Evolutionary conservation across 73 alveolate genomes (phyloP).

Genomic region (Symbiodinium pilosum): DNA sequence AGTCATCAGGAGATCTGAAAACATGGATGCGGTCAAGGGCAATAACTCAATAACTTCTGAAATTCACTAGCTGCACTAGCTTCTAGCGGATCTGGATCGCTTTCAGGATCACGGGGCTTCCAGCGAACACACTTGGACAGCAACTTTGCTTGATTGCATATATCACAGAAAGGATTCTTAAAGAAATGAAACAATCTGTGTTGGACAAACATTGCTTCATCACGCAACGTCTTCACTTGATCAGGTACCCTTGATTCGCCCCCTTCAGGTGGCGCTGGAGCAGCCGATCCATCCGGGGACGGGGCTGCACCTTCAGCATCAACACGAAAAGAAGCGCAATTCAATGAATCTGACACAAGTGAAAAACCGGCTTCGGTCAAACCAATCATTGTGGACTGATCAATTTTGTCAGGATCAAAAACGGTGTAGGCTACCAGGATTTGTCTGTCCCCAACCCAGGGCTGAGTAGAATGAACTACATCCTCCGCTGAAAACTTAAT

Average conservation of each 20-base stretch:
- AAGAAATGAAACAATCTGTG: neutral
- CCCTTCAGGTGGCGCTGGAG: too few relatives aligned
- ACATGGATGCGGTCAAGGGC: neutral
- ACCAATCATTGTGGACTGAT: too few relatives aligned
- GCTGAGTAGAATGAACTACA: neutral
- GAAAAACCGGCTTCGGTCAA: too few relatives aligned
- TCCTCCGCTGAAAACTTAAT: neutral
- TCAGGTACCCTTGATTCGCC: neutral
- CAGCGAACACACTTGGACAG: neutral
- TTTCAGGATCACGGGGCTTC: neutral
- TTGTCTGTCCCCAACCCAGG: too few relatives aligned
- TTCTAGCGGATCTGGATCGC: neutral
- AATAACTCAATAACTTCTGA: too few relatives aligned
- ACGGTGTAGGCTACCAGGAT: too few relatives aligned
- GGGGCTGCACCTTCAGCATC: neutral
- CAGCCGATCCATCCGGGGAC: too few relatives aligned
- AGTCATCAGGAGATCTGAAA: neutral
- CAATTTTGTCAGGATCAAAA: too few relatives aligned
- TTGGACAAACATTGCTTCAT: neutral
- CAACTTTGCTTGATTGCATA: neutral
- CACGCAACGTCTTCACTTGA: neutral
- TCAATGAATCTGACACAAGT: too few relatives aligned
- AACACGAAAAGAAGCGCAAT: too few relatives aligned
- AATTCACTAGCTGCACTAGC: neutral
- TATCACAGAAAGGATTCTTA: neutral